These are phyloP conservation scores for Oryza brachyantha DNA, from an alignment of 176 grass and related monocot species.

Conservation along the genomic window DNA sequence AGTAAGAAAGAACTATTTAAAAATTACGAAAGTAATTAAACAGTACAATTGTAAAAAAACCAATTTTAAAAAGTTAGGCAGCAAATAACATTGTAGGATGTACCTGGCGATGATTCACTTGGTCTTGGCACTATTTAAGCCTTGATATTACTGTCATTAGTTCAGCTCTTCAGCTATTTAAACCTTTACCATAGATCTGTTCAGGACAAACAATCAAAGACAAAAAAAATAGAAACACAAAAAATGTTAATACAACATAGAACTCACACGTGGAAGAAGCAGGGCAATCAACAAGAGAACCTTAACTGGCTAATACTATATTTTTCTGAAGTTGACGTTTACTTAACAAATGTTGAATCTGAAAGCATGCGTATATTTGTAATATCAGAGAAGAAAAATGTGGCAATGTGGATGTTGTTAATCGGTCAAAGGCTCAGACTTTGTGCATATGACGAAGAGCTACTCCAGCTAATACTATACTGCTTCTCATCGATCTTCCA, in stretches of 20 bases:
- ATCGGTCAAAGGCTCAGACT: slow-evolving; percentile 28
- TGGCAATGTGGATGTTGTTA: not conserved
- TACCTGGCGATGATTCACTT: not conserved
- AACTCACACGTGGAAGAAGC: slow-evolving; percentile 21
- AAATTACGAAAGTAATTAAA: too few species aligned
- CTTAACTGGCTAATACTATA: not conserved
- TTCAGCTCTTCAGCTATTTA: not conserved
- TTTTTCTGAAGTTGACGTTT: not conserved
- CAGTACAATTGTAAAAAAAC: too few species aligned
- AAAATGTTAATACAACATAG: not conserved
- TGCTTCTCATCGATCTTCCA: not conserved
- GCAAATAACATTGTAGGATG: too few species aligned
- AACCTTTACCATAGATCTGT: not conserved
- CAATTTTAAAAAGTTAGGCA: not conserved
- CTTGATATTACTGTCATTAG: not conserved
- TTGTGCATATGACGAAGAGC: slow-evolving; percentile 9
- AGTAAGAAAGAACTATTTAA: not conserved
- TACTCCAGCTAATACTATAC: not conserved
- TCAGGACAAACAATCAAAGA: not conserved
- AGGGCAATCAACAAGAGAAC: slow-evolving; percentile 6
- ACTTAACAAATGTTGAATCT: not conserved
- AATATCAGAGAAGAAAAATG: not conserved
- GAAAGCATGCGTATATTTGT: not conserved
- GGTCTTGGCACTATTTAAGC: not conserved
- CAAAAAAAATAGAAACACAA: not conserved